Base-by-base conservation (phyloP, 2,329 filamentous ascomycete genomes). In the Myriangium duriaei region DNA sequence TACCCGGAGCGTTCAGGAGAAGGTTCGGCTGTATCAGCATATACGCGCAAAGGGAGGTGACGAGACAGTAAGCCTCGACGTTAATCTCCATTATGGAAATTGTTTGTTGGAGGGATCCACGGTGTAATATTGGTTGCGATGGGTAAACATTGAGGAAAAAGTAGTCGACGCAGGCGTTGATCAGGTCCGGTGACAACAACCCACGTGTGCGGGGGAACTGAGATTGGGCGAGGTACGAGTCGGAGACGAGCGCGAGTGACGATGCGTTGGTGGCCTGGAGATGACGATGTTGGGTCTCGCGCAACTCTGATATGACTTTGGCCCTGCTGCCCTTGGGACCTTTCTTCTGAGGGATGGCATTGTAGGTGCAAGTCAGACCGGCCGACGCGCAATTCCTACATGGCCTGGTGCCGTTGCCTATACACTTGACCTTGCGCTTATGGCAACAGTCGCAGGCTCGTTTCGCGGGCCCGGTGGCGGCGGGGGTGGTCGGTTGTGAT, bases 111-210 rank as follows among this genome's bases (percentile, higher is more conserved):
- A 66, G 58, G 37, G 57, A 59, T 42, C 61, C 56, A 28, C 61
- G 61, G 45, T 76, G 69, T 5, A 78, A 55, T 3, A 78, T 64
- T 1, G 74, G 74, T 61, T 76, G 73, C 37, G 73, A 73, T n/a
- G 73, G 72, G 46, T 78, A 78, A 37, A 78, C 66, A 51, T 76
- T 65, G 47, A 65, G 60, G 55, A 76, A 73, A 57, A 72, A 79
- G 45, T 72, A 71, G 31, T 77, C 72, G 41, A 77, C 61, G 50
- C 72, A 76, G 37, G 55, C 56, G 30, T 64, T 55, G 50, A 71
- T 53, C 59, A 74, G 45, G 59, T 66, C 51, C 59, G 62, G 53
- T 53, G 63, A 53, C 51, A 68, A 47, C 56, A 76, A 54, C 45
- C 67, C 56, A 44, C 64, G 56, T 45, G 65, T 63, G 50, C 65